Base-by-base conservation (phyloP, 371 early-diverging fungal genomes). In the Apophysomyces variabilis region DNA sequence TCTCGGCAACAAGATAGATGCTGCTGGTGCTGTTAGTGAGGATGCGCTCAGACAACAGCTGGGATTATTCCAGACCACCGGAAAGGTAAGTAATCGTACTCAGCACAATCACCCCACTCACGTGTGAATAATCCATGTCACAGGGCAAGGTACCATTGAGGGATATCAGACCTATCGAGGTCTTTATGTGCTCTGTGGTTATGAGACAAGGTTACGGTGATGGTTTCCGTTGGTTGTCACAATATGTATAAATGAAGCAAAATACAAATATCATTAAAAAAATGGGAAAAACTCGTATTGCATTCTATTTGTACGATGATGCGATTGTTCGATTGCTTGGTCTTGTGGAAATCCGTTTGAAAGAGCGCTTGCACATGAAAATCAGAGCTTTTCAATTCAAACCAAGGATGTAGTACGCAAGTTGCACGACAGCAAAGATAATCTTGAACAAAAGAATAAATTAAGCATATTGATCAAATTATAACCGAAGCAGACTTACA, bases 1-100 rank as follows among this genome's bases (percentile, higher is more conserved):
- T 64, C 90, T 98, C 61, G 99, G 99, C 68, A 98, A 98, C 89
- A 98, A 98, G 89, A 97, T 98, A 77, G 99, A 98, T 76, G 92
- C 93, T 18, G 89, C 90, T 64, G 92, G 93, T 68, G 99, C 99
- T 44, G 94, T 96, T 60, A 92, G 93, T 41, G 99, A 98, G 82
- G 97, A 96, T 66, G 89, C 88, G 64, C 90, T 98, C 62, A 86
- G 98, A 79, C 83, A 86, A 62, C 85, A 85, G 47, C 89, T 98
- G 57, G 96, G 97, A 39, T 85, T 98, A 70, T 90, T 87, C 87
- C 96, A 96, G 77, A 96, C 98, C 54, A 97, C 98, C 46, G 98
- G 99, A 72, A 97, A 97, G 90, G 86, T 86, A 77, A 71, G 14
- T n/a, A 35, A 44, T 21, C 21, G 58, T 12, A 9, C 38, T 16